Evolutionary conservation across 768 basidiomycete genomes (phyloP).

Genomic region (Boletus subcaerulescens): DNA sequence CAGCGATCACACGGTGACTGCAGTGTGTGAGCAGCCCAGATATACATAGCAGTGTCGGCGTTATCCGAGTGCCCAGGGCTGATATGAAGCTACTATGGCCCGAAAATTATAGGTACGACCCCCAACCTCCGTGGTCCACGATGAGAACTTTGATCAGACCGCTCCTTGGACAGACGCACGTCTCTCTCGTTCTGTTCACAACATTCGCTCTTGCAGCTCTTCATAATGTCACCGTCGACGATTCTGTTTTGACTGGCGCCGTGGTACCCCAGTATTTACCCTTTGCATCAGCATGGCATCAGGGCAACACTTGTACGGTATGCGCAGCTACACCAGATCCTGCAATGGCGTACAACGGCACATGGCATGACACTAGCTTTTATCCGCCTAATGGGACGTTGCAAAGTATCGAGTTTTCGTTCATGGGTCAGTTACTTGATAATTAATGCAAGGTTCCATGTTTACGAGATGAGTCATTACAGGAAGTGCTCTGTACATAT

Average conservation of each 20-base stretch:
- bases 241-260: background rate
- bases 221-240: background rate
- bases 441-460: too few species aligned
- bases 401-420: background rate
- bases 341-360: background rate
- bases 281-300: background rate
- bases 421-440: background rate
- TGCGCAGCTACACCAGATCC: background rate
- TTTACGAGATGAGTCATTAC: too few species aligned
- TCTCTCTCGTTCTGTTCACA: background rate
- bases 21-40: too few species aligned
- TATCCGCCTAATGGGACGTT: background rate
- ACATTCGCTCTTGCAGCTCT: background rate
- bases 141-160: too few species aligned
- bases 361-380: background rate
- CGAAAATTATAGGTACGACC: too few species aligned
- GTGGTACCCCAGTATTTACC: background rate
- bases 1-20: too few species aligned
- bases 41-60: too few species aligned
- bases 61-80: too few species aligned
- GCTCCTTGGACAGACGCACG: too few species aligned
- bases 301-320: background rate
- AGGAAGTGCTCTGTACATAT: too few species aligned
- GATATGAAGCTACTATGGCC: too few species aligned
- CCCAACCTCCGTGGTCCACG: too few species aligned